These are phyloP conservation scores for Agrocybe chaxingu DNA, from an alignment of 768 basidiomycete genomes.

Conservation along the genomic window DNA sequence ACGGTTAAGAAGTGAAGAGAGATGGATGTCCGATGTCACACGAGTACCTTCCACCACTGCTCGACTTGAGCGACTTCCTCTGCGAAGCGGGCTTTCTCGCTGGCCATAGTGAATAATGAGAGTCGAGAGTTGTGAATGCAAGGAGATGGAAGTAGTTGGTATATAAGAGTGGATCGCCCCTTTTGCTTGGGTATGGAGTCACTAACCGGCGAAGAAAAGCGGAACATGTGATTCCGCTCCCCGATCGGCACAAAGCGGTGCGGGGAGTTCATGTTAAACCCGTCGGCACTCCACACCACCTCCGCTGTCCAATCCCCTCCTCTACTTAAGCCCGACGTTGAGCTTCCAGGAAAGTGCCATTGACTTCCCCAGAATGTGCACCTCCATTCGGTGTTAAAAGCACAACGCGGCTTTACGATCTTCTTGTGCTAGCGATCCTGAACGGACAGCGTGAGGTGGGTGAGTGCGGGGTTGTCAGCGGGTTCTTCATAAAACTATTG, in stretches of 20 bases:
- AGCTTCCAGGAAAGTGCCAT: neutral
- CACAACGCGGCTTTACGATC: neutral
- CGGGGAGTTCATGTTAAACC: slow-evolving; percentile 19
- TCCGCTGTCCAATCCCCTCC: slow-evolving; percentile 1
- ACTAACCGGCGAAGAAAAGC: slow-evolving; percentile 14
- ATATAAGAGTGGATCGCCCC: slow-evolving; percentile 22
- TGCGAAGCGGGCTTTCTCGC: slow-evolving; percentile 68
- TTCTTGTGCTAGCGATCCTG: neutral
- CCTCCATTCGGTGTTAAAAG: neutral
- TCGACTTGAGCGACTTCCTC: slow-evolving; percentile 84
- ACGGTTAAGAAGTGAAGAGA: slow-evolving; percentile 5
- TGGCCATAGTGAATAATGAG: slow-evolving; percentile 43
- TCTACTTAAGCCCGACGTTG: slow-evolving; percentile 17
- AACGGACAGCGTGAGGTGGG: neutral
- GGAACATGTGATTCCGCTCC: slow-evolving; percentile 47
- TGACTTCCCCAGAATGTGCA: neutral
- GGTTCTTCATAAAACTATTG: slow-evolving; percentile 2
- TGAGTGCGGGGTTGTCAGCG: slow-evolving; percentile 24
- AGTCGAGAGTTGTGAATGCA: slow-evolving; percentile 12
- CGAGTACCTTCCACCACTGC: slow-evolving; percentile 85
- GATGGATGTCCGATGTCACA: slow-evolving; percentile 1
- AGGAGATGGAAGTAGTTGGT: slow-evolving; percentile 17
- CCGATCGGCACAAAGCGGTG: slow-evolving; percentile 19
- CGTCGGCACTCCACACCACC: slow-evolving; percentile 29
- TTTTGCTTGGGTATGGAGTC: slow-evolving; percentile 17